Base-by-base conservation (phyloP, 1,284 basidiomycete genomes). In the Porodaedalea pini region DNA sequence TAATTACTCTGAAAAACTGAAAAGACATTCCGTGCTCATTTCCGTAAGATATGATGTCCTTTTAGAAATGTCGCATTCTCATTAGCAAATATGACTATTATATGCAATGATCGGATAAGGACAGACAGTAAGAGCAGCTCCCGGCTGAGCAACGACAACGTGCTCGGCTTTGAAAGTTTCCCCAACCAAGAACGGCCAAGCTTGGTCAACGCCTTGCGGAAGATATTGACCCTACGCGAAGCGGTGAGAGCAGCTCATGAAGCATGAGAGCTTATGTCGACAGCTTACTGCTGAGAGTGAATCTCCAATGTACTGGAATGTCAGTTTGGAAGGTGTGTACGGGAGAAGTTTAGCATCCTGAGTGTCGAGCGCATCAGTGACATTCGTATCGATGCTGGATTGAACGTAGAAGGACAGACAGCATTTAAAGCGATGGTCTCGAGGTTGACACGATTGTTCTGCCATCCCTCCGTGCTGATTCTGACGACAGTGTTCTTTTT, bases 281-380 rank as follows among this genome's bases (percentile, higher is more conserved):
- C 17, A 13, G 64, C 73, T 57, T 63, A 81, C 80, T 25, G 81
- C 77, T 10, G 80, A 82, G 2, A 82, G 67, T 1, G 81, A 82
- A 61, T 83, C 81, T 0, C 81, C 81, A 45, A 85, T 81, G 64
- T 81, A 81, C 59, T 82, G 80, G 61, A 83, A 81, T 0, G 70
- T 67, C 8, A 81, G 66, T 37, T 71, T 71, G 0, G 77, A 77
- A 0, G 78, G 78, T 7, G 63, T 69, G 63, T 81, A 82, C 1
- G 77, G 75, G 3, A 76, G 67, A 0, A 82, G 64, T 11, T 63
- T 59, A 4, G 80, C 79, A 43, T 74, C 80, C 79, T 81, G 54
- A 3, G 40, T 39, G 31, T n/a, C 15, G 25, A 23, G 39, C 8
- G n/a, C 44, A 39, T 34, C 4, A 7, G 3, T 45, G 13, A 51